Base-by-base conservation (phyloP, 176 grass and related monocot genomes). In the bread wheat (Triticum aestivum) region DNA sequence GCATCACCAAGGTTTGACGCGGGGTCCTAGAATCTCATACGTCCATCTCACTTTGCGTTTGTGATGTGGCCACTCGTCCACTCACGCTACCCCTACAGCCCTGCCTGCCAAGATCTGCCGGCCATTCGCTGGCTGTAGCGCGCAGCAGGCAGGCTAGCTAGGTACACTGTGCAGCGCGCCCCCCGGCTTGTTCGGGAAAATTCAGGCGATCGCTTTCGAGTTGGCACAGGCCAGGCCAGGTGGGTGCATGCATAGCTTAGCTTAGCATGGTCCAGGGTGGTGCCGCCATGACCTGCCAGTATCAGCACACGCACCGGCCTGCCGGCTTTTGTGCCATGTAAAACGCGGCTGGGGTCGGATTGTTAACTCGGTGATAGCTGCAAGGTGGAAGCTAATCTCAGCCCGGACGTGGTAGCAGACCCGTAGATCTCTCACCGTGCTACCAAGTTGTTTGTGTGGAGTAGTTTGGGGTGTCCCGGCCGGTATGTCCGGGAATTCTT, bases 151-250 rank as follows among this genome's bases (percentile, higher is more conserved):
- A 20, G 2, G 6, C 6, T 58, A 20, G 17, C 8, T 23, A n/a
- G 1, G 8, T 9, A 26, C 26, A 26, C 26, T 26, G 8, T 9
- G 49, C 14, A 20, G 52, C 52, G 17, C 17, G 14, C 23, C 63
- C 62, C 87, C 49, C 62, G 88, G 10, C 39, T 73, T 2, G 33
- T 73, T 87, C 66, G 74, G 89, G 84, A 13, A 87, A 74, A 6
- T 39, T 59, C 65, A 67, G 34, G 56, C 13, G 13, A 26, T 0
- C 34, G 9, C 84, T 90, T 83, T 74, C 80, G 42, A 21, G 73
- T 24, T 35, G 5, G 3, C 38, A 42, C 39, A 11, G 73, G 21
- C 14, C 12, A 12, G 47, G 6, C 1, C 54, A 21, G 51, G 29
- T 30, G 5, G 1, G 5, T 54, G 12, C 65, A 5, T 18, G 65